Percentiles rank a stretch among this genome's conserved stretches.
phyloP scores from a whole-genome alignment of 202 grass and related monocot species.

The Saccharum hybrid region DNA sequence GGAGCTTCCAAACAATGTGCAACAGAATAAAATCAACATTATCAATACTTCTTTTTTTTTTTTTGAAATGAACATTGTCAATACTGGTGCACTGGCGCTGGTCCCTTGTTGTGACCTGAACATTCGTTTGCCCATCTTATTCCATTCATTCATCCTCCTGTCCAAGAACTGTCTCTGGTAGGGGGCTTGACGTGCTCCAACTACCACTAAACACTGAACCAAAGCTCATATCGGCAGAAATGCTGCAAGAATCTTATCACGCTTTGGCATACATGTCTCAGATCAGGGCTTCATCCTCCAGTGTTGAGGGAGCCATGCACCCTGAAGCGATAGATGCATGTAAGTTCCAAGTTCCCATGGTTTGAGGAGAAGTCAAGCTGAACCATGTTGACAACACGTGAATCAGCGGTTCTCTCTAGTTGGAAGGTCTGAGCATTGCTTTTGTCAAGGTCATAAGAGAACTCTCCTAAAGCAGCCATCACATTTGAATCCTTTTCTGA shows the following conservation, averaged over 20 bases:
- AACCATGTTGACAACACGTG: conserved; percentile 61
- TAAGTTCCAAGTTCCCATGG: conserved; percentile 65
- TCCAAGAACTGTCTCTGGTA: neutral
- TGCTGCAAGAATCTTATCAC: neutral
- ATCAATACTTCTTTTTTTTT: neutral
- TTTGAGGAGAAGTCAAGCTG: conserved; percentile 70
- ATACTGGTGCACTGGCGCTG: neutral
- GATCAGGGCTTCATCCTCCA: conserved; percentile 36
- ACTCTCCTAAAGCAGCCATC: conserved; percentile 53
- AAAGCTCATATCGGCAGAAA: neutral
- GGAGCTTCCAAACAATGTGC: neutral
- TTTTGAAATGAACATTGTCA: neutral
- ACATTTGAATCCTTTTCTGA: conserved; percentile 31
- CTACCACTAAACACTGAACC: neutral
- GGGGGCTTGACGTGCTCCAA: neutral
- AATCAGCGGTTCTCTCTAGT: conserved; percentile 40
- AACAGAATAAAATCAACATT: neutral
- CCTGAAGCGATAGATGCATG: conserved; percentile 94
- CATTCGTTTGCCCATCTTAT: neutral
- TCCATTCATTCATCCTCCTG: neutral
- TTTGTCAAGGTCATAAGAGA: conserved; percentile 70
- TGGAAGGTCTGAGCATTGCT: conserved; percentile 82
- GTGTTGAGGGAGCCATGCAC: conserved; percentile 59
- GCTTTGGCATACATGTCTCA: conserved; percentile 21
- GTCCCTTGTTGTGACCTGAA: neutral